Evolutionary conservation across 2,329 filamentous ascomycete genomes (phyloP), one percentile per base, ranked within the genome.

Genomic region (Beauveria rudraprayagi): DNA sequence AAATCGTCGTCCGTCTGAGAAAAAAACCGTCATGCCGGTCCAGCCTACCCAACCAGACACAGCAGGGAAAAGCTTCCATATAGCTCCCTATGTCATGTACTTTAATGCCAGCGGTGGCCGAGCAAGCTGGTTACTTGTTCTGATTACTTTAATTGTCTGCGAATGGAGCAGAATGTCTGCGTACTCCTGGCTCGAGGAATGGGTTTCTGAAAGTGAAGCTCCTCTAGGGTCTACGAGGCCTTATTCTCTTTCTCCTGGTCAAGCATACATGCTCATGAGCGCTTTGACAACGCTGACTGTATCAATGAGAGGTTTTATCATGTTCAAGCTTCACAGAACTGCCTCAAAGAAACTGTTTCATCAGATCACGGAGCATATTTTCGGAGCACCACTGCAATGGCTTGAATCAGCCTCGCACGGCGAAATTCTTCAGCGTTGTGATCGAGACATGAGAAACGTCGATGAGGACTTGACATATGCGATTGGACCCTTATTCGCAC

Each of bases 251-350:
- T 47, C 54, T 1, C n/a, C 54, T 46, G 26, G 16, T 24, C 54
- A 56, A 34, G 54, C 54, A 14, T 56, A 56, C 11, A 56, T 56
- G 41, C 1, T 1, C 84, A 89, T 24, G 70, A 83, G 26, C 75
- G 77, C 53, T 71, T 78, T 58, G 77, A 78, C n/a, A 80, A 80
- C 17, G 76, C 72, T 1, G 69, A 84, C 11, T 71, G 81, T 47
- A 66, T 75, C 60, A 82, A 83, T 61, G 79, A 80, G 70, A 78
- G 71, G 57, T 77, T 89, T 24, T 76, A 88, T 41, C 73, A 83
- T 54, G 85, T 86, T 2, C 83, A 80, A 8, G 67, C 86, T 1
- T 79, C 46, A 46, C 10, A 56, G 41, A 47, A 47, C 4, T 9
- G 54, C 54, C 24, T 56, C 41, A 3, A n/a, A 37, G 10, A 56